Conservation (phyloP, 2,329 filamentous ascomycete species). For the Chaetomium sp. region DNA sequence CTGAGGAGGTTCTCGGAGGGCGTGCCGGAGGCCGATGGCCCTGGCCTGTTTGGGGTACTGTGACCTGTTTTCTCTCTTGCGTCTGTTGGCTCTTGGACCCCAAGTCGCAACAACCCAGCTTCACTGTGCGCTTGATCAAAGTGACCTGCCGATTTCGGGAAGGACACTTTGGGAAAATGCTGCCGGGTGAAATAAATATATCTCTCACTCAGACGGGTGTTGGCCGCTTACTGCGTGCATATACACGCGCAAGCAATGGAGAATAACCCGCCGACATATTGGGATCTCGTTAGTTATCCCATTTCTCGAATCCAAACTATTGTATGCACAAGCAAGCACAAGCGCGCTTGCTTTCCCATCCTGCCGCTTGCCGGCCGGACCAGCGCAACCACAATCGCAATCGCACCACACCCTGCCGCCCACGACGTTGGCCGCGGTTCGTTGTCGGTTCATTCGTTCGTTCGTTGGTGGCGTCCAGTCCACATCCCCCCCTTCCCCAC, state of each 20-base stretch:
- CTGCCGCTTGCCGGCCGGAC: background rate
- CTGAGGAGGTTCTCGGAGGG: background rate
- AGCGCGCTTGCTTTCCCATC: background rate
- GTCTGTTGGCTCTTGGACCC: background rate
- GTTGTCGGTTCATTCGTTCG: no score
- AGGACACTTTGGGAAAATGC: slow-evolving; percentile 14
- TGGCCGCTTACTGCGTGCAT: background rate
- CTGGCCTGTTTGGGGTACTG: background rate
- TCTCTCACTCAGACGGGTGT: background rate
- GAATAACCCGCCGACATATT: background rate
- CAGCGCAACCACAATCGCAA: no score
- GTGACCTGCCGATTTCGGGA: slow-evolving; percentile 9
- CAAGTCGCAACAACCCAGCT: background rate
- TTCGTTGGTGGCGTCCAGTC: background rate
- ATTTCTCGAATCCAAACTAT: background rate
- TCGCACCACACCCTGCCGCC: no score
- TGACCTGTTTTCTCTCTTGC: background rate
- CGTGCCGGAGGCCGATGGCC: background rate
- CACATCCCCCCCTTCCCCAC: background rate
- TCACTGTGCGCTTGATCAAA: background rate
- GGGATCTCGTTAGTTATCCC: no score
- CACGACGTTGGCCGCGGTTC: no score
- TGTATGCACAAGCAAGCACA: no score
- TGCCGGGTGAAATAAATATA: slow-evolving; percentile 13
- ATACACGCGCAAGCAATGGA: background rate